phyloP scores from a whole-genome alignment of 2,329 filamentous ascomycete species.

The Diplodia scrobiculata region DNA sequence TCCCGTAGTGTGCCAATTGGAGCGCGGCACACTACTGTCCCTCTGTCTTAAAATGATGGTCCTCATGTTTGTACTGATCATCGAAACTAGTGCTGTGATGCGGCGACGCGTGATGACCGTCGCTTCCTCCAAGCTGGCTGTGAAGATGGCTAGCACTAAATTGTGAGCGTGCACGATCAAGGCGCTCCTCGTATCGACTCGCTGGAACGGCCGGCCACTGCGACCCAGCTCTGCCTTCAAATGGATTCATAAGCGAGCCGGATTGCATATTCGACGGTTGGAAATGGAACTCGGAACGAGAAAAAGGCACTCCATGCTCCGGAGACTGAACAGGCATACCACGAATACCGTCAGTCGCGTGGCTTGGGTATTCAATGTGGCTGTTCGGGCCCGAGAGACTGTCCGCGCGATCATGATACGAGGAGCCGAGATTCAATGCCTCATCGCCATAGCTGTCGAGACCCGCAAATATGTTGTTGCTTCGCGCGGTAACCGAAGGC shows the following conservation, averaged over 20 bases:
- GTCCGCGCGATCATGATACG: background rate
- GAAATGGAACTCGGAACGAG: background rate
- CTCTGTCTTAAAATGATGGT: constrained; percentile 12
- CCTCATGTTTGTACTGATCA: constrained; percentile 16
- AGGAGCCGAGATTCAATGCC: background rate
- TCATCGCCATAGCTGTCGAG: background rate
- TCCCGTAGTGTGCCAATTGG: background rate
- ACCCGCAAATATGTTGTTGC: background rate
- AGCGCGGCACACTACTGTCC: background rate
- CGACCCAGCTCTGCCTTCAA: background rate
- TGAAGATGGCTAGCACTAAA: background rate
- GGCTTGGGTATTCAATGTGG: background rate
- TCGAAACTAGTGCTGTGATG: constrained; percentile 2
- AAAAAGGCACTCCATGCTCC: background rate
- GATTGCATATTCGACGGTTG: background rate
- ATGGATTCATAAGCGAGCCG: background rate
- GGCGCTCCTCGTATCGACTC: constrained; percentile 9
- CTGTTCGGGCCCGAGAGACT: background rate
- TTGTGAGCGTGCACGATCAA: background rate
- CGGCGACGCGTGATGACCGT: constrained; percentile 3
- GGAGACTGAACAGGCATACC: constrained; percentile 15
- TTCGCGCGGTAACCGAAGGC: background rate
- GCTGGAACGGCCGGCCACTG: background rate
- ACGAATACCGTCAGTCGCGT: background rate
- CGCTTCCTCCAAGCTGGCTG: background rate